phyloP scores from a whole-genome alignment of 2,329 filamentous ascomycete genomes.

The Botryotinia calthae region DNA sequence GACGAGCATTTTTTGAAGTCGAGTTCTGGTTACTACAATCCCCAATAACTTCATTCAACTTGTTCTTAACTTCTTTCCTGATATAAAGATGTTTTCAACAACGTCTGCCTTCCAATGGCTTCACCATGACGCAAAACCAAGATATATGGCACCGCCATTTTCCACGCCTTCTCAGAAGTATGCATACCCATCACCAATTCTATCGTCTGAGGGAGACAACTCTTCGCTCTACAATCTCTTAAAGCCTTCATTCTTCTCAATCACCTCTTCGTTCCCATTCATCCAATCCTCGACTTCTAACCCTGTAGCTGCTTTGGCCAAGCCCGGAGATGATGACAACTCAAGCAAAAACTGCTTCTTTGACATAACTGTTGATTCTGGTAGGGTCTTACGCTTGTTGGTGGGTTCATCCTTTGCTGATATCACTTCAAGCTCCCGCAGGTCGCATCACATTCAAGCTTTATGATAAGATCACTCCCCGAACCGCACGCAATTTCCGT shows the following conservation, averaged over 20 bases:
- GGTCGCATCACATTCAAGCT: slow-evolving; percentile 90
- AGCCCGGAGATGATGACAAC: neutral
- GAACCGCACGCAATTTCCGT: slow-evolving; percentile 96
- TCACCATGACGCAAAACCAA: slow-evolving; percentile 1
- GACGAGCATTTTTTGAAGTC: neutral
- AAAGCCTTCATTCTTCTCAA: slow-evolving; percentile 15
- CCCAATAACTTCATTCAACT: neutral
- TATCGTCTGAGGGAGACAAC: neutral
- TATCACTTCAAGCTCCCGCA: slow-evolving; percentile 15
- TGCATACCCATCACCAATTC: neutral
- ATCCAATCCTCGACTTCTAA: slow-evolving; percentile 1
- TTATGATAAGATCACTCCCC: slow-evolving; percentile 75
- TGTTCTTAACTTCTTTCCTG: neutral
- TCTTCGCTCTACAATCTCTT: slow-evolving; percentile 12
- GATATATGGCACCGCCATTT: slow-evolving; percentile 4
- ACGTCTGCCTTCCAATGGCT: slow-evolving; percentile 15
- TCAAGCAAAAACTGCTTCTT: slow-evolving; percentile 16
- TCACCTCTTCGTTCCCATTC: slow-evolving; percentile 9
- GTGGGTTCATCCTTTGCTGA: neutral
- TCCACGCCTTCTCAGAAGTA: slow-evolving; percentile 9
- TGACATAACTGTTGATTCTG: slow-evolving; percentile 16
- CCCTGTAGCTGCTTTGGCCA: neutral
- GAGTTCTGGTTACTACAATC: neutral
- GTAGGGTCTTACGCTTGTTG: neutral
- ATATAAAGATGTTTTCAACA: slow-evolving; percentile 4